Conservation (phyloP, 345 rosid genomes). For the Dipteronia dyeriana region DNA sequence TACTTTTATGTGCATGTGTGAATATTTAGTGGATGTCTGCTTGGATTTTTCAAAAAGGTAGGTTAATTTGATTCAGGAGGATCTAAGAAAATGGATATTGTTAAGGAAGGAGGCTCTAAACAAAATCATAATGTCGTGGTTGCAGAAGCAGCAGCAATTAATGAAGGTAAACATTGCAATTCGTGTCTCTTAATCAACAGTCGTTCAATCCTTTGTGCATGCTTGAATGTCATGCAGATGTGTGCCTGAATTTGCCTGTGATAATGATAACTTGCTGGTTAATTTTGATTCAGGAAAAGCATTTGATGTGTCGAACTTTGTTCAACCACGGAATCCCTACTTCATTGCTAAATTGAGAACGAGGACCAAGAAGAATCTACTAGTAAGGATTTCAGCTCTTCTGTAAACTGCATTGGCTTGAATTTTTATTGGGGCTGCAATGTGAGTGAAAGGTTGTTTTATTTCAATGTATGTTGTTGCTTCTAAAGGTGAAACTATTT, state of each 20-base stretch:
- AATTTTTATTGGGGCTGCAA: neutral
- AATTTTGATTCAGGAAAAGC: too few species aligned
- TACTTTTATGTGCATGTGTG: neutral
- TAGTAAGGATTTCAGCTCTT: neutral
- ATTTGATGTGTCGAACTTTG: neutral
- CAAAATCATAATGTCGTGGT: neutral
- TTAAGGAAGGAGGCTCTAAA: neutral
- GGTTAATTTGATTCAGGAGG: constrained; percentile 5
- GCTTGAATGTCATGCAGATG: too few species aligned
- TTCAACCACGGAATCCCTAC: constrained; percentile 1
- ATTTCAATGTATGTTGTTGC: neutral
- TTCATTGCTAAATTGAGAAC: neutral
- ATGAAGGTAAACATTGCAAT: neutral
- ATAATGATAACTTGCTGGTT: too few species aligned
- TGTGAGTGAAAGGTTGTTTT: too few species aligned
- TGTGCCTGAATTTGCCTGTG: too few species aligned
- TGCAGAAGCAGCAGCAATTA: neutral
- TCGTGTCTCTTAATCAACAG: neutral
- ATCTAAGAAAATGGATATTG: neutral
- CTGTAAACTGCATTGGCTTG: neutral
- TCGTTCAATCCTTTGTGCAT: too few species aligned
- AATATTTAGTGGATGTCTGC: neutral
- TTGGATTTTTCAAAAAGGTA: neutral
- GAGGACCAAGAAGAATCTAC: neutral
- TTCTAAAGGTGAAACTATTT: neutral